Percentiles rank a stretch among this genome's conserved stretches.
Evolutionary conservation across 345 rosid species (phyloP).

Genomic region (Dipteronia dyeriana): DNA sequence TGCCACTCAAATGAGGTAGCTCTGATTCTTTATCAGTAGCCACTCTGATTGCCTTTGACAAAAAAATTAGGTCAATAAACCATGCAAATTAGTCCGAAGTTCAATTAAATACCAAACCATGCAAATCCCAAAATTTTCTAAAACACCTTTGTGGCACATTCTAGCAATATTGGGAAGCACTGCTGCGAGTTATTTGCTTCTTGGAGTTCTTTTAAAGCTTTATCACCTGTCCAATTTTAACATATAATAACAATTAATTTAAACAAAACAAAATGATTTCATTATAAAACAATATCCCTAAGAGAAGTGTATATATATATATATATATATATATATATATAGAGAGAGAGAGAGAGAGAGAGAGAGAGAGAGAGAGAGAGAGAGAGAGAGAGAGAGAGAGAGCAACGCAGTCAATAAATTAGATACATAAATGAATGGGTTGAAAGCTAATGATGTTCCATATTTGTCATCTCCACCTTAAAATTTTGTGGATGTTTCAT

Average conservation of each 20-base stretch:
- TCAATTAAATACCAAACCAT: too few relatives aligned
- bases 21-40: slow-evolving; percentile 79
- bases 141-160: slow-evolving; percentile 76
- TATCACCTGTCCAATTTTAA: slow-evolving; percentile 88
- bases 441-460: background rate
- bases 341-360: too few relatives aligned
- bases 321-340: background rate
- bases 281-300: background rate
- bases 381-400: too few relatives aligned
- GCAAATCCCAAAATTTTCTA: slow-evolving; percentile 3
- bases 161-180: slow-evolving; percentile 83
- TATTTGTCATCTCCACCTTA: background rate
- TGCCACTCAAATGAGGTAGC: slow-evolving; percentile 73
- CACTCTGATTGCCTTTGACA: slow-evolving; percentile 75
- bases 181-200: slow-evolving; percentile 83
- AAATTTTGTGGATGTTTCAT: background rate
- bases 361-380: too few relatives aligned
- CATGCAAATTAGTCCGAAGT: slow-evolving; percentile 18
- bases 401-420: background rate
- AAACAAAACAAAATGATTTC: slow-evolving; percentile 1
- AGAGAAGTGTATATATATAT: background rate
- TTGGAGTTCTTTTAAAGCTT: slow-evolving; percentile 80
- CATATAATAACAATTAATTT: background rate
- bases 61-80: slow-evolving; percentile 26
- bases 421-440: background rate